Conservation (phyloP, 148 eudicot species). For the Rhododendron ferrugineum region DNA sequence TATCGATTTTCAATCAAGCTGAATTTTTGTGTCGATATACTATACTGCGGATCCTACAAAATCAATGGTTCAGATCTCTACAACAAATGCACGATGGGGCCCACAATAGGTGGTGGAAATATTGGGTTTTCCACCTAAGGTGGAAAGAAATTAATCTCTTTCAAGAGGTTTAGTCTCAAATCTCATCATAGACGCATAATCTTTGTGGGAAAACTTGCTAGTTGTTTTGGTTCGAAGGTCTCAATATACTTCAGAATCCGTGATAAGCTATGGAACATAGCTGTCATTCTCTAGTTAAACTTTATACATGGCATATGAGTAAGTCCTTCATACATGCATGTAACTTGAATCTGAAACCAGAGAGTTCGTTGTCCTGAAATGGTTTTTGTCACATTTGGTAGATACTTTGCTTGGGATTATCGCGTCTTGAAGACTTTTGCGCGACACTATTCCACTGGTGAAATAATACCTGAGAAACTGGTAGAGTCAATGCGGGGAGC, state of each 20-base stretch:
- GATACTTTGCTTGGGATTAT: conserved; percentile 97
- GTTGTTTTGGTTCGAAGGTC: not conserved
- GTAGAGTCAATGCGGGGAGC: conserved; percentile 68
- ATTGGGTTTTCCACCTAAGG: too few relatives aligned
- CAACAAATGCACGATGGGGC: too few relatives aligned
- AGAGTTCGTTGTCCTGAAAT: not conserved
- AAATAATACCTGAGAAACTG: conserved; percentile 73
- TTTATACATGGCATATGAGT: not conserved
- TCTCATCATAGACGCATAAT: not conserved
- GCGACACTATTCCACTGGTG: conserved; percentile 83
- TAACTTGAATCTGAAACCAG: not conserved
- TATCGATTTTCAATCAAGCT: too few relatives aligned
- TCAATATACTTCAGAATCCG: not conserved
- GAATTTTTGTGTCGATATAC: too few relatives aligned
- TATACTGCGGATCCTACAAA: too few relatives aligned
- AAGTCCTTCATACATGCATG: not conserved
- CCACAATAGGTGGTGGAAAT: too few relatives aligned
- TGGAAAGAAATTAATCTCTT: too few relatives aligned
- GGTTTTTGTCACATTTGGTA: conserved; percentile 18
- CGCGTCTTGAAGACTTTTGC: conserved; percentile 81
- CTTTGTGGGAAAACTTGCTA: not conserved
- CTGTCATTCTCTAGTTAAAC: conserved; percentile 1
- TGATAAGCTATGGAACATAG: not conserved
- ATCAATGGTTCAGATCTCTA: too few relatives aligned
- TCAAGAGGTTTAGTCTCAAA: not conserved